phyloP scores from a whole-genome alignment of 2,329 filamentous ascomycete genomes.

The Parastagonospora avenae region DNA sequence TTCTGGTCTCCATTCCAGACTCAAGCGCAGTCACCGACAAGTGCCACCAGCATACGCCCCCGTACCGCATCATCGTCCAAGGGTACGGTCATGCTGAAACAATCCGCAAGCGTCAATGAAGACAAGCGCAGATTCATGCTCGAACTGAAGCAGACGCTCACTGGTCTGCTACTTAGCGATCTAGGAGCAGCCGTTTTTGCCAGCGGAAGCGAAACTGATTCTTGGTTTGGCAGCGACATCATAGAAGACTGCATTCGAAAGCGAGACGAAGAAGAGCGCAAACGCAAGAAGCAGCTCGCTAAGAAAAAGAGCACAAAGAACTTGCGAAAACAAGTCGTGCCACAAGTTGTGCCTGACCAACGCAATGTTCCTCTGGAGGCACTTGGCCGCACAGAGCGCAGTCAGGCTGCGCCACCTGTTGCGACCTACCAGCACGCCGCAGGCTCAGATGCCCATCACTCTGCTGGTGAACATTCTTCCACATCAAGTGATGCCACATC shows the following conservation, averaged over 20 bases:
- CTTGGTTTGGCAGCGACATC: conserved; percentile 74
- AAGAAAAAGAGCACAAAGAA: conserved; percentile 65
- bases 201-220: conserved; percentile 90
- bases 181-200: conserved; percentile 84
- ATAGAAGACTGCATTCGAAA: conserved; percentile 51
- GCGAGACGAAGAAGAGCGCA: conserved; percentile 48
- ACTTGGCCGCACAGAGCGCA: conserved; percentile 48
- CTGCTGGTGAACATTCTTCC: conserved; percentile 52
- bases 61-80: conserved; percentile 71
- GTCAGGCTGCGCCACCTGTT: conserved; percentile 49
- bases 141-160: conserved; percentile 78
- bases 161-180: conserved; percentile 85
- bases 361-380: conserved; percentile 50
- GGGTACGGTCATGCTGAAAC: conserved; percentile 67
- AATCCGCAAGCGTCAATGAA: conserved; percentile 61
- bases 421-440: conserved; percentile 50
- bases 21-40: conserved; percentile 66
- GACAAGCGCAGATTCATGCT: conserved; percentile 80
- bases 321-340: conserved; percentile 49
- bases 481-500: conserved; percentile 53
- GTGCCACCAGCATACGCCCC: conserved; percentile 65
- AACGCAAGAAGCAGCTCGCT: conserved; percentile 44
- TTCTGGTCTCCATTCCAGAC: conserved; percentile 90
- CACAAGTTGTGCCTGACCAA: conserved; percentile 37
- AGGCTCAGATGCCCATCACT: conserved; percentile 46